phyloP scores from a whole-genome alignment of 352 stramenopile species.

The Phytopythium litorale region DNA sequence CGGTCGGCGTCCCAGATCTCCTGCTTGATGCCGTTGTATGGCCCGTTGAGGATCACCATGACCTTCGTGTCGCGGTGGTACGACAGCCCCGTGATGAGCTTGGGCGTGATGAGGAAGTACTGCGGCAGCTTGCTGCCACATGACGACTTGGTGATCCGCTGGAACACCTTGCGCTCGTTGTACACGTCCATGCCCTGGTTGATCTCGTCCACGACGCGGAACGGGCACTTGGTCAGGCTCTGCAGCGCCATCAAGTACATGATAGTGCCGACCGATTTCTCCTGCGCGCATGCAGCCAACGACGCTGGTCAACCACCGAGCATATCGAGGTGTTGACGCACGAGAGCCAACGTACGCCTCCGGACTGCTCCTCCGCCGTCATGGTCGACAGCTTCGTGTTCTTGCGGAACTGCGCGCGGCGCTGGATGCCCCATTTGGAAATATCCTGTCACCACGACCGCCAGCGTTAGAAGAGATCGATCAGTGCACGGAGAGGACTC shows the following conservation, averaged over 20 bases:
- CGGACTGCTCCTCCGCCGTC: slow-evolving; percentile 84
- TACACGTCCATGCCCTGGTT: slow-evolving; percentile 90
- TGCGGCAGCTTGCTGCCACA: slow-evolving; percentile 84
- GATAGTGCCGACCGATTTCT: slow-evolving; percentile 90
- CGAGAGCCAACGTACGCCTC: slow-evolving; percentile 48
- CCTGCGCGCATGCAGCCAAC: slow-evolving; percentile 23
- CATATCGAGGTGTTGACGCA: no score
- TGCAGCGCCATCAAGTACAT: slow-evolving; percentile 91
- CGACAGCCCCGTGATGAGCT: slow-evolving; percentile 79
- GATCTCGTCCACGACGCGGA: slow-evolving; percentile 88
- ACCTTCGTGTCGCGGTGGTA: slow-evolving; percentile 88
- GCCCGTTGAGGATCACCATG: slow-evolving; percentile 84
- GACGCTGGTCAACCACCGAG: no score
- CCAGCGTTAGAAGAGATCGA: background rate
- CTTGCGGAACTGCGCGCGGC: slow-evolving; percentile 82
- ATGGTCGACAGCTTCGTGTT: slow-evolving; percentile 81
- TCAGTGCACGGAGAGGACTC: background rate
- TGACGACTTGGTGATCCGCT: slow-evolving; percentile 84
- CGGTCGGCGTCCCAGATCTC: slow-evolving; percentile 59
- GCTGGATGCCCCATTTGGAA: slow-evolving; percentile 86
- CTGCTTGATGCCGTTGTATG: slow-evolving; percentile 79
- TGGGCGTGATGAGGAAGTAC: slow-evolving; percentile 89
- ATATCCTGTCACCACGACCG: slow-evolving; percentile 49
- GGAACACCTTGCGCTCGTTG: slow-evolving; percentile 89
- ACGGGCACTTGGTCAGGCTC: slow-evolving; percentile 83